A percentile compares a stretch with the other conserved stretches of the same genome.
Evolutionary conservation across 768 basidiomycete species (phyloP).

Genomic region (Russula brevipes): DNA sequence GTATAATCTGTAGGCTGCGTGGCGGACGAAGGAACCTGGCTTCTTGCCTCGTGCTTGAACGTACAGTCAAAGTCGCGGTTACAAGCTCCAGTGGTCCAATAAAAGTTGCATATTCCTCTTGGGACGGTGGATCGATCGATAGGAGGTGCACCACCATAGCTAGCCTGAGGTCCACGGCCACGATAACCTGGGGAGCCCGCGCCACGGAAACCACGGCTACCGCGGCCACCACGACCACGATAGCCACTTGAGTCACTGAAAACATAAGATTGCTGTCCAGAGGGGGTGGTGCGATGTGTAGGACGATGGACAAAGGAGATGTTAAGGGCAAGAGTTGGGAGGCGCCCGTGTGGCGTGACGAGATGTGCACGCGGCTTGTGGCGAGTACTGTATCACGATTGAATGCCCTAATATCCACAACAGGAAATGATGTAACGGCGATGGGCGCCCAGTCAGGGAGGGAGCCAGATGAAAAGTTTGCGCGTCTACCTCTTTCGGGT

Average conservation of each 20-base stretch:
- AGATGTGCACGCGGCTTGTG: neutral
- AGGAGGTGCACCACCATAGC: slow-evolving; percentile 4
- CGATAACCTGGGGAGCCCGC: slow-evolving; percentile 2
- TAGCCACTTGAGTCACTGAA: neutral
- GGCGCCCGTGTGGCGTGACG: slow-evolving; percentile 10
- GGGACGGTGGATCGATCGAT: slow-evolving; percentile 21
- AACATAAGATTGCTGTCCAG: neutral
- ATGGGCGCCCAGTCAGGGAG: neutral
- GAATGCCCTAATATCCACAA: neutral
- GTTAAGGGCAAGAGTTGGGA: too few relatives aligned
- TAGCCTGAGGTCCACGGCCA: slow-evolving; percentile 18
- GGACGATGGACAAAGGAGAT: neutral
- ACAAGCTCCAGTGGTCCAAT: slow-evolving; percentile 31
- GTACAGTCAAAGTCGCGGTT: slow-evolving; percentile 29
- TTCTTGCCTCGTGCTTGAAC: slow-evolving; percentile 28
- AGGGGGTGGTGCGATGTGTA: neutral
- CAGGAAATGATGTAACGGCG: neutral
- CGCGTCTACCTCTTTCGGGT: too few relatives aligned
- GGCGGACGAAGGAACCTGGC: neutral
- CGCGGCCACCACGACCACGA: neutral
- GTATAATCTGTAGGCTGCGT: neutral
- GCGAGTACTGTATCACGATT: neutral
- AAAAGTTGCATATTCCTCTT: slow-evolving; percentile 29
- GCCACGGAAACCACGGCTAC: too few relatives aligned
- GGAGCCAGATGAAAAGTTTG: neutral